phyloP scores from a whole-genome alignment of 2,329 filamentous ascomycete species.

The Thelonectria olida region DNA sequence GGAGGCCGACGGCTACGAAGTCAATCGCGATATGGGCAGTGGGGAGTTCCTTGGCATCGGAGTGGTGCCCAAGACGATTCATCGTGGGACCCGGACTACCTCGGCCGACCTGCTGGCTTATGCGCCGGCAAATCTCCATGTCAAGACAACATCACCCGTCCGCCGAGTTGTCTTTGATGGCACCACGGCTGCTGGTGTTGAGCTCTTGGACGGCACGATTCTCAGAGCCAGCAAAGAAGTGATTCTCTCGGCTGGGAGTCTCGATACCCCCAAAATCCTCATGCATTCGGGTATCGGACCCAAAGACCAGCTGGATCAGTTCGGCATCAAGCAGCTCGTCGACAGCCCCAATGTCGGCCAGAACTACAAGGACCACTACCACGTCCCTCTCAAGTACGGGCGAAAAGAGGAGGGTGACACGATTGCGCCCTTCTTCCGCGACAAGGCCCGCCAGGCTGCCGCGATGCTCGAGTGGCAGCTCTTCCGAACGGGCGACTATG shows the following conservation, averaged over 20 bases:
- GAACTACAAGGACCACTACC: conserved; percentile 29
- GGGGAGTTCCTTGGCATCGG: conserved; percentile 24
- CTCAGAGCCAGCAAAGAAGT: conserved; percentile 22
- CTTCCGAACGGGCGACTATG: conserved; percentile 24
- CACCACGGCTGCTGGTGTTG: conserved; percentile 12
- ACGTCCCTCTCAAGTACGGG: conserved; percentile 26
- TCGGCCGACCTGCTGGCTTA: conserved; percentile 20
- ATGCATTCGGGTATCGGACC: conserved; percentile 29
- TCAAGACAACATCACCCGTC: conserved; percentile 18
- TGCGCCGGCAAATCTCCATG: conserved; percentile 17
- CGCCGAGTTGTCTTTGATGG: conserved; percentile 19
- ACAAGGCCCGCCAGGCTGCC: conserved; percentile 22
- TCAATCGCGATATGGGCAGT: conserved; percentile 24
- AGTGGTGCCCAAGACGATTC: conserved; percentile 21
- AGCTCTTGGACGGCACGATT: conserved; percentile 18
- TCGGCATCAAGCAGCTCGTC: conserved; percentile 10
- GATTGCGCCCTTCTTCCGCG: conserved; percentile 23
- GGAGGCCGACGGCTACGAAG: conserved; percentile 22
- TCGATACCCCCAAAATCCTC: conserved; percentile 29
- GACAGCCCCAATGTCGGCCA: conserved; percentile 19
- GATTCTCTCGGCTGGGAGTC: conserved; percentile 26
- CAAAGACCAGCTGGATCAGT: background rate
- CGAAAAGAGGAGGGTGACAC: conserved; percentile 20
- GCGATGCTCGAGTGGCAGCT: conserved; percentile 26
- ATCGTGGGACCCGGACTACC: conserved; percentile 22